phyloP scores from a whole-genome alignment of 192 early-diverging fungal genomes.

The Coemansia sp. region DNA sequence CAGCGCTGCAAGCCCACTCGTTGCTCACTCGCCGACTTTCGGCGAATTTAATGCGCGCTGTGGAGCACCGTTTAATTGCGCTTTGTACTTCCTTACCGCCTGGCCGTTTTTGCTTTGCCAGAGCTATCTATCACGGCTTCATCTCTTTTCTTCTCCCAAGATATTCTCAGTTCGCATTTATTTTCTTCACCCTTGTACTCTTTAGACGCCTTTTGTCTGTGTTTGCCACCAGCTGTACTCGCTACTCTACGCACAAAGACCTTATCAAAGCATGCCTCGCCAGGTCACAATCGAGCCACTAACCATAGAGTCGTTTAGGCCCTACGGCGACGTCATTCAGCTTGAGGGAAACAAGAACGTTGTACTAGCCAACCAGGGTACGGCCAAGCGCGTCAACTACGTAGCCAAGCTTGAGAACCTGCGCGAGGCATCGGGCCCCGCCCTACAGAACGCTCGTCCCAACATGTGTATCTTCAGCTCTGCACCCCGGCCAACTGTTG shows the following conservation, averaged over 20 bases:
- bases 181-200: not conserved
- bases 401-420: conserved; percentile 62
- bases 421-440: conserved; percentile 24
- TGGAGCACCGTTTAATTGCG: not conserved
- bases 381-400: conserved; percentile 69
- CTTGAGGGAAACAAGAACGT: conserved; percentile 49
- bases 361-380: conserved; percentile 68
- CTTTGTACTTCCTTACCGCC: not conserved
- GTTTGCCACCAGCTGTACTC: not conserved
- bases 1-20: not conserved
- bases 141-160: not conserved
- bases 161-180: not conserved
- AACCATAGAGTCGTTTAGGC: conserved; percentile 64
- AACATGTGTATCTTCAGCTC: conserved; percentile 74
- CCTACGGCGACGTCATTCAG: conserved; percentile 76
- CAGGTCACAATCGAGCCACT: conserved; percentile 62
- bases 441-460: conserved; percentile 45
- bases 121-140: not conserved
- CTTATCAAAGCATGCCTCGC: conserved; percentile 10
- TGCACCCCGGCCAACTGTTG: conserved; percentile 31
- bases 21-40: not conserved
- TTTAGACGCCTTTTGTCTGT: not conserved
- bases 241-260: not conserved
- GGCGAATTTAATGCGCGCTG: conserved; percentile 3
- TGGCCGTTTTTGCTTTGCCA: not conserved